Conservation (phyloP, 2,329 filamentous ascomycete species). For the Penicillium sclerotiorum region DNA sequence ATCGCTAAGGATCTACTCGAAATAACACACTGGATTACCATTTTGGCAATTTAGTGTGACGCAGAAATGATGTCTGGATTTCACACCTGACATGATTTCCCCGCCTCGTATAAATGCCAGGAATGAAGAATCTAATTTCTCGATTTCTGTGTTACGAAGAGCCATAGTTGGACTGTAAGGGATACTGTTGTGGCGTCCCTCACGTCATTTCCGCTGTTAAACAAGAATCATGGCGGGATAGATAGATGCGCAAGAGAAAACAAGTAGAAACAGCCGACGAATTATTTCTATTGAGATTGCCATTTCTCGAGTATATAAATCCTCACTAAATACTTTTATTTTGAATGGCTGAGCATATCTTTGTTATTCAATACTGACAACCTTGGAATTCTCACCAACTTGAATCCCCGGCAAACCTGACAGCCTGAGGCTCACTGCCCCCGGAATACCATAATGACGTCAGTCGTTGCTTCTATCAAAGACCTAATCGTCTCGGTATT, state of each 20-base stretch:
- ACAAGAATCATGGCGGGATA: background rate
- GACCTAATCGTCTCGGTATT: conserved; percentile 19
- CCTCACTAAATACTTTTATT: background rate
- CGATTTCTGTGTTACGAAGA: background rate
- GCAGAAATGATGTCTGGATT: background rate
- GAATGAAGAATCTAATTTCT: background rate
- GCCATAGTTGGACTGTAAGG: background rate
- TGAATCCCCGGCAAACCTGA: too few species aligned
- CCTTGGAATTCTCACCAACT: too few species aligned
- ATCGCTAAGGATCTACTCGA: too few species aligned
- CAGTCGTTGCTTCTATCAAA: conserved; percentile 20
- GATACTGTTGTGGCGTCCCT: background rate
- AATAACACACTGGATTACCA: too few species aligned
- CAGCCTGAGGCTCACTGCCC: background rate
- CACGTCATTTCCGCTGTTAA: background rate
- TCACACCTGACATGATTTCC: background rate
- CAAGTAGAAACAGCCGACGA: background rate
- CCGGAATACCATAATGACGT: conserved; percentile 12
- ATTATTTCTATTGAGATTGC: background rate
- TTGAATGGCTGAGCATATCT: background rate
- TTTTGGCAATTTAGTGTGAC: too few species aligned
- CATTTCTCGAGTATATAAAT: background rate
- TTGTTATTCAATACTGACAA: background rate
- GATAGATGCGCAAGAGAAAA: background rate
- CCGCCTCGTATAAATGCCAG: background rate